Evolutionary conservation across 257 asterid species (phyloP).

Genomic region (Cruciata laevipes): DNA sequence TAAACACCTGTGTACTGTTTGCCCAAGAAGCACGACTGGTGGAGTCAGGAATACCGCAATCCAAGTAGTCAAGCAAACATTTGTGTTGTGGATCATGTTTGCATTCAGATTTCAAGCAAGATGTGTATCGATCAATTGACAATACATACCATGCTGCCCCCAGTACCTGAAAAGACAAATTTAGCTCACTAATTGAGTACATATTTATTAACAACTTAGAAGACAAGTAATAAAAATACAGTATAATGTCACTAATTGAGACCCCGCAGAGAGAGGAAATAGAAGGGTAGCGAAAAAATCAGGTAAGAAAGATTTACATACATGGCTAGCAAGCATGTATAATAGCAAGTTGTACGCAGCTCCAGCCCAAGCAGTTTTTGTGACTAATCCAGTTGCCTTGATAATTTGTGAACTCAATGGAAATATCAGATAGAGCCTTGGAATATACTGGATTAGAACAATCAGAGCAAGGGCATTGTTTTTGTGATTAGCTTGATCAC

Average conservation of each 20-base stretch:
- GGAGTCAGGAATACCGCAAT: slow-evolving; percentile 32
- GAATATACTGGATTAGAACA: slow-evolving; percentile 79
- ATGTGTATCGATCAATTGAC: slow-evolving; percentile 77
- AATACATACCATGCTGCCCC: slow-evolving; percentile 96
- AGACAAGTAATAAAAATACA: too few species aligned
- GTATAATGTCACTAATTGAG: too few species aligned
- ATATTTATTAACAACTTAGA: slow-evolving; percentile 4
- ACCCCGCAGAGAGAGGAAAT: neutral
- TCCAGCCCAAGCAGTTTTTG: slow-evolving; percentile 99
- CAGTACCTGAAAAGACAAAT: slow-evolving; percentile 43
- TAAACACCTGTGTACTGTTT: slow-evolving; percentile 51
- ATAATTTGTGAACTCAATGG: slow-evolving; percentile 89
- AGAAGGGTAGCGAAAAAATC: neutral
- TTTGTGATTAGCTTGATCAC: slow-evolving; percentile 47
- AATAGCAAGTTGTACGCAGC: slow-evolving; percentile 90
- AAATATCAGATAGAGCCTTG: slow-evolving; percentile 90
- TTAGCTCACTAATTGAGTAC: neutral
- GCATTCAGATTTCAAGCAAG: slow-evolving; percentile 89
- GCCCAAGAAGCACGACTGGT: slow-evolving; percentile 47
- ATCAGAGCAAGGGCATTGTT: slow-evolving; percentile 95
- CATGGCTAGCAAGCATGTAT: slow-evolving; percentile 97
- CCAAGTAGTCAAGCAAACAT: slow-evolving; percentile 57
- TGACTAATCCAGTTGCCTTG: slow-evolving; percentile 95
- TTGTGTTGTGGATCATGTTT: slow-evolving; percentile 37
- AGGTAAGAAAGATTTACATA: slow-evolving; percentile 36